Percentiles rank a stretch among this genome's conserved stretches.
Evolutionary conservation across 805 yeast species (phyloP).

Genomic region (Kodamaea fukazawae): DNA sequence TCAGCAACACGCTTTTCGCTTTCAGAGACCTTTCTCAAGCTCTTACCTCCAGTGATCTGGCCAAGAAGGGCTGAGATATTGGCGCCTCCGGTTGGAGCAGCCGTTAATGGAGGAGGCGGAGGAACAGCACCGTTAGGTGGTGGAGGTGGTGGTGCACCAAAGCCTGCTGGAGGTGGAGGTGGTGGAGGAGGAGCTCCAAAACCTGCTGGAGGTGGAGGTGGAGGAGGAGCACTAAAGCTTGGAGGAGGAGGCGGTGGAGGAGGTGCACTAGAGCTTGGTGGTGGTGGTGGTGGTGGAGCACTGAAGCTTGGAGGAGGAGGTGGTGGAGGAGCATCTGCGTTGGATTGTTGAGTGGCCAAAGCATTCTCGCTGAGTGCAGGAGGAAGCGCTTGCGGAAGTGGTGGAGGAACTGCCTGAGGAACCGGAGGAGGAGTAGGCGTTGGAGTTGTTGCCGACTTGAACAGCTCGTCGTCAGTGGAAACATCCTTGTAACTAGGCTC

Average conservation of each 20-base stretch:
- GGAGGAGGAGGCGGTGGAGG: slow-evolving; percentile 21
- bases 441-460: slow-evolving; percentile 10
- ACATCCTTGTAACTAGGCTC: slow-evolving; percentile 7
- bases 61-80: slow-evolving; percentile 52
- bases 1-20: slow-evolving; percentile 45
- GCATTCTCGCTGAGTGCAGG: too few species aligned
- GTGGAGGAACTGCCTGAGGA: slow-evolving; percentile 17
- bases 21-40: slow-evolving; percentile 51
- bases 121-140: slow-evolving; percentile 29
- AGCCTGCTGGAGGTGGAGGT: slow-evolving; percentile 19
- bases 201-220: slow-evolving; percentile 23
- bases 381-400: slow-evolving; percentile 23
- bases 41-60: slow-evolving; percentile 53
- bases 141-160: slow-evolving; percentile 25
- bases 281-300: slow-evolving; percentile 9
- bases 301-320: slow-evolving; percentile 12
- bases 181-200: slow-evolving; percentile 22
- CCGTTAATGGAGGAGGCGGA: slow-evolving; percentile 34
- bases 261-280: slow-evolving; percentile 13
- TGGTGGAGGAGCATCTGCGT: slow-evolving; percentile 17
- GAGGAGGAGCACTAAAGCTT: slow-evolving; percentile 12
- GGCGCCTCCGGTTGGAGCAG: slow-evolving; percentile 29
- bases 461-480: slow-evolving; percentile 10
- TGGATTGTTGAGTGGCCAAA: too few species aligned
- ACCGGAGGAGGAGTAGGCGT: slow-evolving; percentile 17